A percentile compares a stretch with the other conserved stretches of the same genome.
Evolutionary conservation across 2,329 filamentous ascomycete genomes (phyloP).

Genomic region (Penicillium olsonii): DNA sequence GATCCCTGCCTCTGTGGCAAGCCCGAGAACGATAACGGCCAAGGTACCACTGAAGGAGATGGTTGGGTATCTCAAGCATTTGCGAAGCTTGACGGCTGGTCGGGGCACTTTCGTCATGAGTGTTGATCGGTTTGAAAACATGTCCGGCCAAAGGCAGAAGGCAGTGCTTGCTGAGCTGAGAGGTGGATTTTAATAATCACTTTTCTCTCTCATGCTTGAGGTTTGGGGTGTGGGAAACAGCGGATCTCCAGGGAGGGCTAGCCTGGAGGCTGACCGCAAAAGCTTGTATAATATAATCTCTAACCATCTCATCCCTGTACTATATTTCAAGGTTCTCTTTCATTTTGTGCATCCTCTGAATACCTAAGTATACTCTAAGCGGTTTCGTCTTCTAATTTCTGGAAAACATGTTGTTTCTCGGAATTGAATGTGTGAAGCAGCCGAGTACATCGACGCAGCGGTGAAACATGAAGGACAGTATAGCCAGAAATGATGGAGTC

Average conservation of each 20-base stretch:
- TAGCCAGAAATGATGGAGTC: neutral
- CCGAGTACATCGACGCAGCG: neutral
- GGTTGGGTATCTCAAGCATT: conserved; percentile 87
- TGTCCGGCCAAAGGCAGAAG: conserved; percentile 62
- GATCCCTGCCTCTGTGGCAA: conserved; percentile 34
- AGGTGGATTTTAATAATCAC: conserved; percentile 32
- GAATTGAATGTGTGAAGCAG: too few relatives aligned
- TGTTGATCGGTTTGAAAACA: conserved; percentile 70
- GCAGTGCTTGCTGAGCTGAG: conserved; percentile 52
- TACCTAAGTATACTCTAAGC: too few relatives aligned
- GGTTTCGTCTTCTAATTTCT: too few relatives aligned
- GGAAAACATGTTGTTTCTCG: too few relatives aligned
- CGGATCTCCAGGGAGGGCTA: too few relatives aligned
- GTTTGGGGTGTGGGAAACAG: too few relatives aligned
- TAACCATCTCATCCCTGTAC: neutral
- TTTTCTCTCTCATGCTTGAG: too few relatives aligned
- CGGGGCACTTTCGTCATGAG: conserved; percentile 76
- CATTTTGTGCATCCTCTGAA: too few relatives aligned
- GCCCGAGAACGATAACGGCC: conserved; percentile 71
- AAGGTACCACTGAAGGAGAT: conserved; percentile 94
- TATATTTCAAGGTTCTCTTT: conserved; percentile 1
- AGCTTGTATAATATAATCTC: conserved; percentile 4
- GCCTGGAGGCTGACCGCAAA: neutral
- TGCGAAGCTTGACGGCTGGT: conserved; percentile 85
- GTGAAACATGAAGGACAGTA: neutral